Evolutionary conservation across 2,329 filamentous ascomycete genomes (phyloP), one percentile per base, ranked within the genome.

Genomic region (Pleomassaria siparia): DNA sequence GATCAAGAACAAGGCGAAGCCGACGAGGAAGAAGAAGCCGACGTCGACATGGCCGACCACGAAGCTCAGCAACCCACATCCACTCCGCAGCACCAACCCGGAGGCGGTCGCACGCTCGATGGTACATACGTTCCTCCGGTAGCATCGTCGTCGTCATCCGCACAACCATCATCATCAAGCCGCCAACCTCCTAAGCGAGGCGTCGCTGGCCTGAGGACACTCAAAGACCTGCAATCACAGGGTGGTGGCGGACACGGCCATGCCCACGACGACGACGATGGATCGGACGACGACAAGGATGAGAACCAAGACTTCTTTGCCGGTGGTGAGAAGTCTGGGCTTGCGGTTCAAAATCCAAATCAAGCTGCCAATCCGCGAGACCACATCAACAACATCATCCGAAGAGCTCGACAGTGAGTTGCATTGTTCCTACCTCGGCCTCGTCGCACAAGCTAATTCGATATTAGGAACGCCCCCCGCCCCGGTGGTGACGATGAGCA

Each of bases 301-400:
- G 76, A 83, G 53, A 77, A 78, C 21, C 76, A 77, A 49, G 88
- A 94, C 63, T 75, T 91, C 53, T 94, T 91, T 69, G 86, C 89
- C 16, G 89, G 89, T 43, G 89, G 89, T 26, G 89, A 92, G 73
- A 94, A 94, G 78, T 92, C 88, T 24, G 83, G 82, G n/a, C 71
- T 86, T 21, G 83, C 83, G 6, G 83, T 86, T 46, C 81, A 86
- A 64, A 84, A 86, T 59, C 83, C 83, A 2, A 78, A 80, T 60
- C 76, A 81, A 37, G 51, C 43, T 5, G 47, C 67, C 72, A 64
- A 80, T 74, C 68, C 67, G 44, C 62, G 70, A 32, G 75, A 78
- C 49, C 74, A 76, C 49, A 78, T 78, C 64, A 70, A 73, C 55
- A 77, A 74, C 60, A 78, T 79, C 54, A 63, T 79, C 54, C 71